Percentiles rank a stretch among this genome's conserved stretches.
These are phyloP conservation scores for Musa itinerans DNA, from an alignment of 176 grass and related monocot species.

Conservation along the genomic window DNA sequence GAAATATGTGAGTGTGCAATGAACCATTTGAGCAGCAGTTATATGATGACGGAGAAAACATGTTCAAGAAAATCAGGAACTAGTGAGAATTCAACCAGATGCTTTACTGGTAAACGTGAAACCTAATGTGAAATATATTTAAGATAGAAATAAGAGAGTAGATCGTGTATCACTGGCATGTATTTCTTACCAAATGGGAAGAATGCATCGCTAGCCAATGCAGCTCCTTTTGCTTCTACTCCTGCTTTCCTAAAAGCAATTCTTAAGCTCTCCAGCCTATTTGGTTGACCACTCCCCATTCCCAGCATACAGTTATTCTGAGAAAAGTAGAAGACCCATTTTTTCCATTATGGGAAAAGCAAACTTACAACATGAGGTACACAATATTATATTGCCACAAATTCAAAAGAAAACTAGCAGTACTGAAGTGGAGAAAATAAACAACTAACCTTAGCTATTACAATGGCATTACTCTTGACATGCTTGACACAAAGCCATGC, in stretches of 20 bases:
- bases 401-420: background rate
- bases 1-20: too few relatives aligned
- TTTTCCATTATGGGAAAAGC: background rate
- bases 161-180: background rate
- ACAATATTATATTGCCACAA: too few relatives aligned
- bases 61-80: too few relatives aligned
- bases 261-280: constrained; percentile 65
- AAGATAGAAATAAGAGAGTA: too few relatives aligned
- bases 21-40: too few relatives aligned
- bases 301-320: constrained; percentile 95
- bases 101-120: too few relatives aligned
- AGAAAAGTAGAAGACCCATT: background rate
- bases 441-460: constrained; percentile 74
- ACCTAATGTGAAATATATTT: too few relatives aligned
- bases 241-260: constrained; percentile 86
- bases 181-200: constrained; percentile 71
- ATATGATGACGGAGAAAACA: too few relatives aligned
- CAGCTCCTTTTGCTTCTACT: constrained; percentile 67
- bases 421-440: background rate
- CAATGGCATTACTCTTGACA: constrained; percentile 95
- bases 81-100: too few relatives aligned
- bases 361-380: too few relatives aligned
- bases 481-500: constrained; percentile 95
- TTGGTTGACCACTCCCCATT: constrained; percentile 92
- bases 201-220: constrained; percentile 86